Evolutionary conservation across 306 rosid genomes (phyloP), one percentile per base, ranked within the genome.

Genomic region (Erythrophleum fordii): DNA sequence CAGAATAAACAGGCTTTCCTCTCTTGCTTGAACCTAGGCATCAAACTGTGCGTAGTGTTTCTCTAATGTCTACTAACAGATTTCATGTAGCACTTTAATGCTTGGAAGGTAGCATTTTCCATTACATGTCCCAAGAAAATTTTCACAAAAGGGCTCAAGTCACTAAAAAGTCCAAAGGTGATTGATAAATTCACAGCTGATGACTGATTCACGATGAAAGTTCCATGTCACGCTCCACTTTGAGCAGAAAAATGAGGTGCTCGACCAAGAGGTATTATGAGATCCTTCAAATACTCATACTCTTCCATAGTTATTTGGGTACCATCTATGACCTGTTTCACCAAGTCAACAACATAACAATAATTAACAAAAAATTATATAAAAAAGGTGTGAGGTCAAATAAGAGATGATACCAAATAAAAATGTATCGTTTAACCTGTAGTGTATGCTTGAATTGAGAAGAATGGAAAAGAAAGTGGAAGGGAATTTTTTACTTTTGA

Each of bases 241-340:
- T 90, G 92, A 34, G 90, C 81, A 56, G 99, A 85, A 79, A 93
- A 86, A 48, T 88, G 85, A 76, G 97, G 92, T n/a, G 83, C 90
- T 65, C 89, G 89, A 69, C 99, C 96, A 13, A 93, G 99, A 13
- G 99, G 97, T 28, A 95, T 81, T 25, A 93, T 71, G 76, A 87
- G 83, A 87, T 93, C 93, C 89, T 86, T 93, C 90, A 95, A 86
- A 75, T 87, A 39, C 78, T 93, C 93, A 34, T 89, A 95, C 76
- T 95, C 96, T 67, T 91, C 98, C 55, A 61, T 84, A 13, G 82
- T 81, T 76, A 95, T 79, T 67, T 87, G 88, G 25, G 88, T 85
- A 62, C 96, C 92, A 80, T 82, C 90, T 84, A 93, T 83, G 71
- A 90, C 98, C 98, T 93, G 73, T 61, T 88, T 80, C 68, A 29